phyloP scores from a whole-genome alignment of 495 filamentous ascomycete genomes.

The Penicillium desertorum region DNA sequence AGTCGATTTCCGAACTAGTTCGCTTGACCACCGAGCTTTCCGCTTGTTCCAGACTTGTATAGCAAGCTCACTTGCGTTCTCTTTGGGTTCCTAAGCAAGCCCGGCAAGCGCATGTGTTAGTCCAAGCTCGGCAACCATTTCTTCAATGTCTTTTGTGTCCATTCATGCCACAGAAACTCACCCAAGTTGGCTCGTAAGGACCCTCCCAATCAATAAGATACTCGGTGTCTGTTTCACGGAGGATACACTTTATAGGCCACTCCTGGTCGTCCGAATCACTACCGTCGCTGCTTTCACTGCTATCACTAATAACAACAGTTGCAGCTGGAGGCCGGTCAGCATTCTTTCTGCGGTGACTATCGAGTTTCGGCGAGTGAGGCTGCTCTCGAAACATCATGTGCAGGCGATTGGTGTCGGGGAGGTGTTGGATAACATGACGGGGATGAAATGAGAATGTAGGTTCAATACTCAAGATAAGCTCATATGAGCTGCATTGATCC shows the following conservation, averaged over 20 bases:
- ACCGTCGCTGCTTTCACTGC: constrained; percentile 2
- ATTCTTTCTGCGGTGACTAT: neutral
- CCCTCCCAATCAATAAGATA: constrained; percentile 49
- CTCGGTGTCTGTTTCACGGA: constrained; percentile 38
- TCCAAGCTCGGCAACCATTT: neutral
- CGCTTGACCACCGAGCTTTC: constrained; percentile 14
- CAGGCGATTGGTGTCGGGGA: constrained; percentile 4
- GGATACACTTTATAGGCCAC: constrained; percentile 40
- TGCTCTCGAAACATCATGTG: constrained; percentile 11
- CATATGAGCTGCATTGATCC: constrained; percentile 6
- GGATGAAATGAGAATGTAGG: constrained; percentile 1
- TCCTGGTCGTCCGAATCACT: constrained; percentile 25
- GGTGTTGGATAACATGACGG: constrained; percentile 8
- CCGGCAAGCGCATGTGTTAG: neutral
- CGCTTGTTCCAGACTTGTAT: constrained; percentile 35
- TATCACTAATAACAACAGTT: neutral
- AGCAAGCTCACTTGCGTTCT: constrained; percentile 37
- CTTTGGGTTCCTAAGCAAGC: constrained; percentile 40
- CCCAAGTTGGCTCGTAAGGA: constrained; percentile 42
- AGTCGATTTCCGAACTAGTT: neutral
- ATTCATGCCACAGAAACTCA: constrained; percentile 20
- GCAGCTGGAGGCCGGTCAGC: constrained; percentile 11
- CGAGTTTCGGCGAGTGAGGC: neutral
- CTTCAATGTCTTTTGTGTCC: neutral
- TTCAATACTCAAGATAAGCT: constrained; percentile 4